phyloP scores from a whole-genome alignment of 768 basidiomycete species.

The Pleurotus djamor region DNA sequence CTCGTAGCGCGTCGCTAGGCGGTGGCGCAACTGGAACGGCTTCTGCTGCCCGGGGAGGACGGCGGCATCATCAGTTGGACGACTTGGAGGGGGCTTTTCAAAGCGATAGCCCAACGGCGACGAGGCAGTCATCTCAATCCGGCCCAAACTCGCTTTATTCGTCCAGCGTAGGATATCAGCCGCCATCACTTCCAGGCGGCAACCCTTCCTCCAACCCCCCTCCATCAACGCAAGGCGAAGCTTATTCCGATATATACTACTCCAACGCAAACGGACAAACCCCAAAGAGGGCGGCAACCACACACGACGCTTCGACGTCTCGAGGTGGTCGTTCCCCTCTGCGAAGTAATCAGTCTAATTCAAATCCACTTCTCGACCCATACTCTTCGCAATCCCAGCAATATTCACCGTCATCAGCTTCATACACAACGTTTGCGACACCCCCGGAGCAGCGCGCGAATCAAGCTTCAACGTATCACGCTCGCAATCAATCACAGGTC shows the following conservation, averaged over 20 bases:
- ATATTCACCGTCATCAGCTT: slow-evolving; percentile 59
- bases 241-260: slow-evolving; percentile 57
- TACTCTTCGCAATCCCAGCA: slow-evolving; percentile 63
- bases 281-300: slow-evolving; percentile 54
- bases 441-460: slow-evolving; percentile 38
- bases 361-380: slow-evolving; percentile 59
- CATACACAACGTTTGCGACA: slow-evolving; percentile 43
- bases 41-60: slow-evolving; percentile 39
- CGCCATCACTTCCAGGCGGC: slow-evolving; percentile 38
- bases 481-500: slow-evolving; percentile 54
- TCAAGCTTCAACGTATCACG: slow-evolving; percentile 40
- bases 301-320: slow-evolving; percentile 47
- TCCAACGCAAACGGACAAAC: slow-evolving; percentile 47
- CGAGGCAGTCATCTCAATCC: slow-evolving; percentile 39
- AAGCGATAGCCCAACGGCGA: slow-evolving; percentile 31
- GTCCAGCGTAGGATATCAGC: slow-evolving; percentile 55
- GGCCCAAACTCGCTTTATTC: slow-evolving; percentile 52
- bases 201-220: slow-evolving; percentile 27
- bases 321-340: slow-evolving; percentile 63
- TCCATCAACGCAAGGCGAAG: slow-evolving; percentile 39
- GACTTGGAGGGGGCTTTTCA: slow-evolving; percentile 57
- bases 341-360: slow-evolving; percentile 46
- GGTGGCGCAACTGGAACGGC: slow-evolving; percentile 35
- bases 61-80: slow-evolving; percentile 69
- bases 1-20: slow-evolving; percentile 68